These are phyloP conservation scores for Zopfia rhizophila DNA, from an alignment of 2,329 filamentous ascomycete genomes.

Conservation along the genomic window DNA sequence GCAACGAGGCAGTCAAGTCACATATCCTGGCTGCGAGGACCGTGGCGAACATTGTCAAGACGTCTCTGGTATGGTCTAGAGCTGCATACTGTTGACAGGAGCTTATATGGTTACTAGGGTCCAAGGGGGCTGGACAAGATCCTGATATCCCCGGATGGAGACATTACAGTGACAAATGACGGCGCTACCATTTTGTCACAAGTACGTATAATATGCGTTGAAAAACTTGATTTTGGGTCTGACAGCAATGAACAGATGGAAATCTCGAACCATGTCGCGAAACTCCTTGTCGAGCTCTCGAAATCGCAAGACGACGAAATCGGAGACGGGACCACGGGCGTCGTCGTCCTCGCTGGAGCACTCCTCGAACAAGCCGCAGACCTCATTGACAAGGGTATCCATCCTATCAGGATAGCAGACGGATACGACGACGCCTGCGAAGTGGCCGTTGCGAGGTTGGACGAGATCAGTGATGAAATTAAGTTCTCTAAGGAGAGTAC, in stretches of 20 bases:
- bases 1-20: slow-evolving; percentile 96
- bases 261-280: slow-evolving; percentile 97
- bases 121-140: slow-evolving; percentile 98
- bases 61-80: slow-evolving; percentile 73
- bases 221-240: no score
- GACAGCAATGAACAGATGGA: slow-evolving; percentile 97
- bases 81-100: background rate
- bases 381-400: slow-evolving; percentile 99
- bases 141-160: slow-evolving; percentile 96
- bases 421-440: slow-evolving; percentile 98
- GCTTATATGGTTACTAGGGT: slow-evolving; percentile 62
- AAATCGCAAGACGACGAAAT: slow-evolving; percentile 99
- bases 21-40: slow-evolving; percentile 97
- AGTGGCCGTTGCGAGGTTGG: slow-evolving; percentile 90
- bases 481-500: slow-evolving; percentile 84
- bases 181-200: slow-evolving; percentile 94
- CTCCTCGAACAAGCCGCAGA: slow-evolving; percentile 96
- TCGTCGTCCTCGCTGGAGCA: slow-evolving; percentile 94
- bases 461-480: slow-evolving; percentile 91
- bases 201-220: slow-evolving; percentile 50
- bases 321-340: slow-evolving; percentile 96
- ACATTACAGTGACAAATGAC: slow-evolving; percentile 99
- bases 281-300: slow-evolving; percentile 94
- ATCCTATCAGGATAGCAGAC: slow-evolving; percentile 98
- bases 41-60: slow-evolving; percentile 96